A percentile compares a stretch with the other conserved stretches of the same genome.
phyloP scores from a whole-genome alignment of 169 alveolate species.

The Plasmodium adleri region DNA sequence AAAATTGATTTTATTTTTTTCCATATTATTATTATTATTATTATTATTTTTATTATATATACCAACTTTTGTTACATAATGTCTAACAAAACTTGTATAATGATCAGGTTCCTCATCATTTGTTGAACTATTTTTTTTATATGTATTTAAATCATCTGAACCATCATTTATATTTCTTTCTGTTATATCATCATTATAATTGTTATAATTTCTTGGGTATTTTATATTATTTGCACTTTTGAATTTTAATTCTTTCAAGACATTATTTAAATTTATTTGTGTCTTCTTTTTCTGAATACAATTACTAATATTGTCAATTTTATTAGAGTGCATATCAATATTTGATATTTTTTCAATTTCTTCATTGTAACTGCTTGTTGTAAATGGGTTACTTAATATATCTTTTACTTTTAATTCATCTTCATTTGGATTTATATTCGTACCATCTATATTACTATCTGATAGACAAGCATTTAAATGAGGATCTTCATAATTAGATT shows the following conservation, averaged over 20 bases:
- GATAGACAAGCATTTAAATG: constrained; percentile 32
- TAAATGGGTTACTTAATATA: constrained; percentile 25
- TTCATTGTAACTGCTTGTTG: constrained; percentile 21
- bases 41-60: background rate
- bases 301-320: constrained; percentile 13
- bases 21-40: background rate
- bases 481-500: constrained; percentile 31
- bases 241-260: constrained; percentile 25
- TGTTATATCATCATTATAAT: background rate
- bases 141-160: background rate
- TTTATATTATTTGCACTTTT: constrained; percentile 15
- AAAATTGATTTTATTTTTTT: background rate
- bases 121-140: background rate
- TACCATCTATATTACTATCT: constrained; percentile 5
- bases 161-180: constrained; percentile 3
- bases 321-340: background rate
- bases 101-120: background rate
- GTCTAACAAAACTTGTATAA: constrained; percentile 17
- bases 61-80: constrained; percentile 47
- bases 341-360: constrained; percentile 13
- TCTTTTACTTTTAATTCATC: constrained; percentile 15
- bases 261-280: constrained; percentile 12
- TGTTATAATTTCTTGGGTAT: background rate
- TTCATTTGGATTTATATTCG: background rate
- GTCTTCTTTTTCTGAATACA: constrained; percentile 28